Conservation (phyloP, 371 early-diverging fungal genomes). For the Apophysomyces variabilis region DNA sequence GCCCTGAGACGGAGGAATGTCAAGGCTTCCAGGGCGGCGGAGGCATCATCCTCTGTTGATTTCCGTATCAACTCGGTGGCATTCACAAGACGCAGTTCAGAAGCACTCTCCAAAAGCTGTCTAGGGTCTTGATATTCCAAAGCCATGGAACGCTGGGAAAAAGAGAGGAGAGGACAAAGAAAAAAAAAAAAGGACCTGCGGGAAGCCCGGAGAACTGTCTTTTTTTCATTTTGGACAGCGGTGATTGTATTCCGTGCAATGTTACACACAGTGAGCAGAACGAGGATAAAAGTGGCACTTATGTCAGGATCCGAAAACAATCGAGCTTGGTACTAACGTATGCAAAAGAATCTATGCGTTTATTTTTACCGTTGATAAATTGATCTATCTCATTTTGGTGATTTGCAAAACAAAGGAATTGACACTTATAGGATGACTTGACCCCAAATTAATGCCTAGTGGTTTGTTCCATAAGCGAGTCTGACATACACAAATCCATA, state of each 20-base stretch:
- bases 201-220: no score
- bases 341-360: no score
- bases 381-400: no score
- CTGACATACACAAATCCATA: no score
- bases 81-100: slow-evolving; percentile 18
- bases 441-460: no score
- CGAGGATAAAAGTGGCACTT: no score
- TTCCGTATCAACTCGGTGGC: slow-evolving; percentile 31
- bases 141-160: slow-evolving; percentile 10
- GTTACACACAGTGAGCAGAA: not conserved
- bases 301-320: no score
- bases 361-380: no score
- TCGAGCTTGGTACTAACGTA: no score
- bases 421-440: no score
- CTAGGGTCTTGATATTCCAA: not conserved
- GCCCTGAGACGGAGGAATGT: slow-evolving; percentile 38
- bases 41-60: slow-evolving; percentile 4
- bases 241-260: not conserved
- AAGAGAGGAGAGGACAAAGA: not conserved
- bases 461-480: no score
- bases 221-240: not conserved
- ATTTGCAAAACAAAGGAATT: no score
- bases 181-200: not conserved
- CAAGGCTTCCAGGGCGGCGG: slow-evolving; percentile 35
- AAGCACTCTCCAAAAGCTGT: slow-evolving; percentile 13